Base-by-base conservation (phyloP, 306 rosid species). In the Quercus bicolor region DNA sequence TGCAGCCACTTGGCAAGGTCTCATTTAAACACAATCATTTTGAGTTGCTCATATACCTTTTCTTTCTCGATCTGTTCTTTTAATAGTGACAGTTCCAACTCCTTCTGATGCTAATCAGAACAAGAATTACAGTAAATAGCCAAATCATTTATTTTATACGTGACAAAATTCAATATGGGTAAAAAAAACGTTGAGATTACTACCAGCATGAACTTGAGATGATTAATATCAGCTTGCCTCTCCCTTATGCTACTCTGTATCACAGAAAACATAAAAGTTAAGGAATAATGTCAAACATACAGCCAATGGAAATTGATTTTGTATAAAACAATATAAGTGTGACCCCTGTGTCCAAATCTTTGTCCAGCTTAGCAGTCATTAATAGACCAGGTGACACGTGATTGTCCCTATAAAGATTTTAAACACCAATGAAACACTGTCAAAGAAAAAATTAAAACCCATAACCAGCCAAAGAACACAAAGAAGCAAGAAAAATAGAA, bases 131-230 rank as follows among this genome's bases (percentile, higher is more conserved):
- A 37, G 69, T 64, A 75, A 62, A 78, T 24, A 70, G 70, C 53
- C 56, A 34, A 80, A 79, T 78, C 84, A 28, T 55, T 24, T 68
- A 85, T 59, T 24, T 57, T 74, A 84, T 45, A 68, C 68, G 75
- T 51, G 4, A 56, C 59, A 40, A 21, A n/a, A 40, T 54, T 82
- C 75, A 56, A 76, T 48, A 76, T 20, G 55, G 53, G 40, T 28
- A 48, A 57, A 69, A 73, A 74, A 52, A 70, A 72, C 43, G 66
- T 52, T 54, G 84, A 65, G 76, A 75, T 72, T 66, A 80, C 70
- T 90, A 95, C 98, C 98, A 95, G 91, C 94, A 89, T 87, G 82
- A 79, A 81, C 81, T 91, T 95, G 80, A 95, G 98, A 80, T 78
- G 84, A 65, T 82, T 84, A 73, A 90, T 84, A 85, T 88, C 98